These are phyloP conservation scores for Tanacetum coccineum DNA, from an alignment of 129 eudicot genomes.

Conservation along the genomic window DNA sequence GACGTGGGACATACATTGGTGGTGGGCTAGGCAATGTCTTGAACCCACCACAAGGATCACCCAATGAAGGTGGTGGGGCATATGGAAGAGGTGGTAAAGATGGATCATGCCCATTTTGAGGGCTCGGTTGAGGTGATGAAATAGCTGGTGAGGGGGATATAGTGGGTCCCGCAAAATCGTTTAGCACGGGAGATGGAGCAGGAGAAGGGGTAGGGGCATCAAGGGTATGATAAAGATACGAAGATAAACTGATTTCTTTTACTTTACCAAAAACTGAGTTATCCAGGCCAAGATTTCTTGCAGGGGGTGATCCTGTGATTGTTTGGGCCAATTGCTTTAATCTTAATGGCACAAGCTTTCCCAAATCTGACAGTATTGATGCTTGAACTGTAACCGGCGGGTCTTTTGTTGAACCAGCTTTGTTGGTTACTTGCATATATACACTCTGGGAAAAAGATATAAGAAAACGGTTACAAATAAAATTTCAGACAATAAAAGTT, in stretches of 20 bases:
- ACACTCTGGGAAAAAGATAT: constrained; percentile 43
- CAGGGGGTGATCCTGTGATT: constrained; percentile 53
- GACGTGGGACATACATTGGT: constrained; percentile 36
- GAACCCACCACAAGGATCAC: constrained; percentile 34
- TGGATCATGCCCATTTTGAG: constrained; percentile 19
- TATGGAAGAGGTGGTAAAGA: constrained; percentile 42
- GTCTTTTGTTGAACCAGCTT: constrained; percentile 64
- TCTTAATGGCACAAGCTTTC: constrained; percentile 60
- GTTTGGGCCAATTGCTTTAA: constrained; percentile 72
- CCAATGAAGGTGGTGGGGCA: constrained; percentile 49
- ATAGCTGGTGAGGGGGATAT: constrained; percentile 35
- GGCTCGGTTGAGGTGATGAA: constrained; percentile 41
- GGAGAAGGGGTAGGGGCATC: constrained; percentile 52
- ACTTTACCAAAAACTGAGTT: constrained; percentile 76
- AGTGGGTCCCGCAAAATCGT: constrained; percentile 31
- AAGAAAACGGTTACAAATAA: constrained; percentile 5
- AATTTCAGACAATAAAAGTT: neutral
- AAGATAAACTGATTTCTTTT: constrained; percentile 70
- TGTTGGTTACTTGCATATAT: constrained; percentile 63
- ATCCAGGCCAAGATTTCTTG: constrained; percentile 76
- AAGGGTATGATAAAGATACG: constrained; percentile 57
- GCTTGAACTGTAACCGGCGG: constrained; percentile 73
- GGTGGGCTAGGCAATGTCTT: constrained; percentile 35
- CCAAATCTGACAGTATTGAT: constrained; percentile 52
- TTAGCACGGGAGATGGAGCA: constrained; percentile 49